Conservation (phyloP, 495 filamentous ascomycete genomes). For the Choiromyces venosus region DNA sequence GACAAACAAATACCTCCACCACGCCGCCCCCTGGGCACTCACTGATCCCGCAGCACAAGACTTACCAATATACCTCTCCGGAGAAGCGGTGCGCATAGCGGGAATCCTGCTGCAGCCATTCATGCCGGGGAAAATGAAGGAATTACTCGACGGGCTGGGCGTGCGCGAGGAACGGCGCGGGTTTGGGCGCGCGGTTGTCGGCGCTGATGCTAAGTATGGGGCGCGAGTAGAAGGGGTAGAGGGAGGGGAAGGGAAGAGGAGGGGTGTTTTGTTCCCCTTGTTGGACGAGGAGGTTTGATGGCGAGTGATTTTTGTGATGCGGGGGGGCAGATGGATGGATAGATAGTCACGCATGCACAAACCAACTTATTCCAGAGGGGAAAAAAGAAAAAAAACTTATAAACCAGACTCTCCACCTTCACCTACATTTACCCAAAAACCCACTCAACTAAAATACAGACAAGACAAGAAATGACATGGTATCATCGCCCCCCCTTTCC, state of each 20-base stretch:
- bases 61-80: constrained; percentile 56
- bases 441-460: constrained; percentile 1
- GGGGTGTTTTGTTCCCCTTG: constrained; percentile 19
- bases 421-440: neutral
- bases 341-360: too few species aligned
- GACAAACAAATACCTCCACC: constrained; percentile 67
- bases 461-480: neutral
- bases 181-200: constrained; percentile 53
- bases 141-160: constrained; percentile 70
- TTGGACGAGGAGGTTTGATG: constrained; percentile 9
- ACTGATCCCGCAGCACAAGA: constrained; percentile 33
- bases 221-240: neutral
- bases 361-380: neutral
- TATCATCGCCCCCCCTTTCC: too few species aligned
- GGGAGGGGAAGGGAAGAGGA: constrained; percentile 12
- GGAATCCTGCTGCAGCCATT: constrained; percentile 87
- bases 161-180: constrained; percentile 58
- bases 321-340: too few species aligned
- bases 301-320: neutral
- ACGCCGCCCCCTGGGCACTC: constrained; percentile 54
- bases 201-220: constrained; percentile 65
- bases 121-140: constrained; percentile 72
- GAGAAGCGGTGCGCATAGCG: constrained; percentile 71
- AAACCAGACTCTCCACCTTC: neutral
- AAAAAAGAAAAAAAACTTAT: neutral